phyloP scores from a whole-genome alignment of 2,329 filamentous ascomycete genomes.

The Lomentospora prolificans region DNA sequence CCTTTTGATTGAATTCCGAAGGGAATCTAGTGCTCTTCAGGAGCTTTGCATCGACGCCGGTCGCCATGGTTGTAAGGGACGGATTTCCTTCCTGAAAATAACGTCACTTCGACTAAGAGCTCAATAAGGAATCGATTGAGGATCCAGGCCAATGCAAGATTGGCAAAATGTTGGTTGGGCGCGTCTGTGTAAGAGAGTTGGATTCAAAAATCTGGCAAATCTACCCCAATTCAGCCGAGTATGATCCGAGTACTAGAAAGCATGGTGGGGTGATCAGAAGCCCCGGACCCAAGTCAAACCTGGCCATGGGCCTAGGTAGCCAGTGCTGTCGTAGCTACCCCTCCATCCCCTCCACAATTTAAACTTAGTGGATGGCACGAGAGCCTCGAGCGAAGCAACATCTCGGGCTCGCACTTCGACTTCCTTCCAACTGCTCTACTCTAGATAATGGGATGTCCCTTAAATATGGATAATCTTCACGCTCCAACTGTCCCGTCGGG shows the following conservation, averaged over 20 bases:
- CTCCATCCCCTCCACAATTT: not conserved
- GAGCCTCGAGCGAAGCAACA: not conserved
- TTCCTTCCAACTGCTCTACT: not conserved
- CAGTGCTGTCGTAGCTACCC: not conserved
- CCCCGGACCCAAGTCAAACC: not conserved
- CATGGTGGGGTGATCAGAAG: not conserved
- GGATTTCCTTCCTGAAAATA: not conserved
- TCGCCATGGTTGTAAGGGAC: conserved; percentile 52
- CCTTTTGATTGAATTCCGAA: conserved; percentile 85
- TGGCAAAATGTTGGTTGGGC: not conserved
- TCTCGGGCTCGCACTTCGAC: not conserved
- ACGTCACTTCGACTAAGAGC: not conserved
- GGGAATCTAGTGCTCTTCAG: conserved; percentile 90
- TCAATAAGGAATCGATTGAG: not conserved
- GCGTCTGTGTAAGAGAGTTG: not conserved
- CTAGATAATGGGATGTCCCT: conserved; percentile 10
- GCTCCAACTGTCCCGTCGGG: conserved; percentile 60
- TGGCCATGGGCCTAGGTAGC: not conserved
- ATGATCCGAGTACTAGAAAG: not conserved
- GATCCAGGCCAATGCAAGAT: conserved; percentile 4
- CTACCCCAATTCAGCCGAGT: not conserved
- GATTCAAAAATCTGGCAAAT: not conserved
- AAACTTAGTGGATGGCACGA: not conserved
- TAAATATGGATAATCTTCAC: conserved; percentile 46
- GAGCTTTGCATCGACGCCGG: conserved; percentile 79